A percentile compares a stretch with the other conserved stretches of the same genome.
phyloP scores from a whole-genome alignment of 306 rosid genomes.

The Adenanthera pavonina region DNA sequence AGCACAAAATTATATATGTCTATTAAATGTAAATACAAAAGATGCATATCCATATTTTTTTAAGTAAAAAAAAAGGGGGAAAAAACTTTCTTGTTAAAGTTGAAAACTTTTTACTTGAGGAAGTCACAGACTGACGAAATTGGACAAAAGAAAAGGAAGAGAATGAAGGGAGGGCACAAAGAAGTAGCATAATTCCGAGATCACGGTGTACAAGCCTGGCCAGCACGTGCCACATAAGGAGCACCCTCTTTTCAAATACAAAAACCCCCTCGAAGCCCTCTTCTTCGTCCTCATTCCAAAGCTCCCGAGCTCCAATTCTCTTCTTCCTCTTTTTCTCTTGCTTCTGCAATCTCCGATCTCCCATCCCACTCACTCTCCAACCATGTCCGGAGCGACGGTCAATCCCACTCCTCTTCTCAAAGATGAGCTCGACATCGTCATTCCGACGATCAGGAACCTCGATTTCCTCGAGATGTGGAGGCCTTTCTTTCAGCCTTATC shows the following conservation, averaged over 20 bases:
- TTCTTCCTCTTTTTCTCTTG: background rate
- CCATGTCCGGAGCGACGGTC: conserved; percentile 49
- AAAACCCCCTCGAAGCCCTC: conserved; percentile 33
- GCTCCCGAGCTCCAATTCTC: background rate
- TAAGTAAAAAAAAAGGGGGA: too few species aligned
- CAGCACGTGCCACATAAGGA: conserved; percentile 30
- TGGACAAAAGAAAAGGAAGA: background rate
- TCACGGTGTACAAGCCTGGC: background rate
- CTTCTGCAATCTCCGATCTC: background rate
- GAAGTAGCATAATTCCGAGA: background rate
- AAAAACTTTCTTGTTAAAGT: too few species aligned
- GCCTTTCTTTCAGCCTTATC: conserved; percentile 73
- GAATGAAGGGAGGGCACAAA: background rate
- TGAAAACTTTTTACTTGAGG: too few species aligned
- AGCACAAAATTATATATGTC: too few species aligned
- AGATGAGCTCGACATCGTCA: conserved; percentile 79
- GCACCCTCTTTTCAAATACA: conserved; percentile 12
- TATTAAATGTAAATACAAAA: too few species aligned
- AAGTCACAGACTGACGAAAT: too few species aligned
- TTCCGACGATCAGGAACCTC: conserved; percentile 74
- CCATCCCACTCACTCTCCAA: background rate
- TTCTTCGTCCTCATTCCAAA: background rate
- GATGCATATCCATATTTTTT: too few species aligned
- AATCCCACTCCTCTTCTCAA: conserved; percentile 57
- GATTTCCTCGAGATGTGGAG: conserved; percentile 84